Conservation (phyloP, 306 rosid species). For the Rubus idaeus region DNA sequence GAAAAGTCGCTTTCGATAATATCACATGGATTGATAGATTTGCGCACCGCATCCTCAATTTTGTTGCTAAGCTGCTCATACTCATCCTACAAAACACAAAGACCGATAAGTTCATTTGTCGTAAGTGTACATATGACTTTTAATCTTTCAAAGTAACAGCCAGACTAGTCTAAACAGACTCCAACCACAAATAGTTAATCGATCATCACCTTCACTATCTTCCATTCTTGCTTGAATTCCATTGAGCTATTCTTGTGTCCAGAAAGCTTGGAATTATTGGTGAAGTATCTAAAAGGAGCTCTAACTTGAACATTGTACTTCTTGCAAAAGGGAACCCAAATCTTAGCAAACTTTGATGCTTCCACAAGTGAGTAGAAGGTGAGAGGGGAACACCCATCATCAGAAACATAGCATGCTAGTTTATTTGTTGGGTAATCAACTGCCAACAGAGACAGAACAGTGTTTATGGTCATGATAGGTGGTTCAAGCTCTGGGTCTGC, state of each 20-base stretch:
- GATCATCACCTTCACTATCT: constrained; percentile 43
- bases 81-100: constrained; percentile 43
- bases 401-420: constrained; percentile 74
- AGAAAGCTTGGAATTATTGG: background rate
- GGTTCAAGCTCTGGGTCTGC: constrained; percentile 61
- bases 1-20: constrained; percentile 27
- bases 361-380: constrained; percentile 54
- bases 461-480: constrained; percentile 60
- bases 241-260: background rate
- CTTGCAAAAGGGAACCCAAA: constrained; percentile 69
- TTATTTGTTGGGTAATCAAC: constrained; percentile 64
- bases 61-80: constrained; percentile 42
- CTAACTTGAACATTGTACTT: constrained; percentile 46
- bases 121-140: too few relatives aligned
- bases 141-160: background rate
- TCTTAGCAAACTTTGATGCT: constrained; percentile 55
- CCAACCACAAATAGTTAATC: background rate
- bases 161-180: background rate
- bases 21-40: constrained; percentile 12
- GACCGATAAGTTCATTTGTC: background rate
- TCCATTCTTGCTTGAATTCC: constrained; percentile 27
- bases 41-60: constrained; percentile 32
- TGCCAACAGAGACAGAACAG: constrained; percentile 63
- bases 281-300: constrained; percentile 61
- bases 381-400: constrained; percentile 60